Conservation (phyloP, 2,329 filamentous ascomycete genomes). For the Cercospora zeae-maydis region DNA sequence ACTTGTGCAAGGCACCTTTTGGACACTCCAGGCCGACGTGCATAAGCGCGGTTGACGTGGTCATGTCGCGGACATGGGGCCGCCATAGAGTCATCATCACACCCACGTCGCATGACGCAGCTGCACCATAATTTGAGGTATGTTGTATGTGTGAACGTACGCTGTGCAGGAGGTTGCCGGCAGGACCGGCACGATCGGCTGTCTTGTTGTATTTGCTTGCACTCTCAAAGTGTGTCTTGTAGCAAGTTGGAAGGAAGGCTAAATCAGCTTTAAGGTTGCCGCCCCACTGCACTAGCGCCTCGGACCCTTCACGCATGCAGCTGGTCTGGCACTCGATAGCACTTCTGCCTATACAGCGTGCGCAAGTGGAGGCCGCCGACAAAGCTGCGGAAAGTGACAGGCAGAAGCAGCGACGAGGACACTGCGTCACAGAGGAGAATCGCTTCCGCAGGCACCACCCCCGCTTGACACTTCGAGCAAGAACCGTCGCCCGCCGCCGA, state of each 20-base stretch:
- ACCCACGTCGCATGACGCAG: conserved; percentile 24
- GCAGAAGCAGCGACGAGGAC: neutral
- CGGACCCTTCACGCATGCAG: neutral
- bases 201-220: neutral
- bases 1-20: conserved; percentile 24
- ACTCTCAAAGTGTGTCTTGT: neutral
- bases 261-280: neutral
- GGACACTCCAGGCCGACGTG: conserved; percentile 13
- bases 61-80: conserved; percentile 3
- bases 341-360: conserved; percentile 7
- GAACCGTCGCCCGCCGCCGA: neutral
- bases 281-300: conserved; percentile 2
- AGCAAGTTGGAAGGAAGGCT: neutral
- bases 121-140: too few relatives aligned
- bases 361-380: neutral
- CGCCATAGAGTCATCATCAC: conserved; percentile 36
- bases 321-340: conserved; percentile 1
- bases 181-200: neutral
- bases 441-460: neutral
- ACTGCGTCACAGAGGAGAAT: neutral
- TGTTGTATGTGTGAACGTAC: neutral
- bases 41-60: conserved; percentile 14
- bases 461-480: neutral
- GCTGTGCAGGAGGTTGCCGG: neutral
- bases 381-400: neutral